These are phyloP conservation scores for Coemansia sp. DNA, from an alignment of 192 early-diverging fungal genomes.

Conservation along the genomic window DNA sequence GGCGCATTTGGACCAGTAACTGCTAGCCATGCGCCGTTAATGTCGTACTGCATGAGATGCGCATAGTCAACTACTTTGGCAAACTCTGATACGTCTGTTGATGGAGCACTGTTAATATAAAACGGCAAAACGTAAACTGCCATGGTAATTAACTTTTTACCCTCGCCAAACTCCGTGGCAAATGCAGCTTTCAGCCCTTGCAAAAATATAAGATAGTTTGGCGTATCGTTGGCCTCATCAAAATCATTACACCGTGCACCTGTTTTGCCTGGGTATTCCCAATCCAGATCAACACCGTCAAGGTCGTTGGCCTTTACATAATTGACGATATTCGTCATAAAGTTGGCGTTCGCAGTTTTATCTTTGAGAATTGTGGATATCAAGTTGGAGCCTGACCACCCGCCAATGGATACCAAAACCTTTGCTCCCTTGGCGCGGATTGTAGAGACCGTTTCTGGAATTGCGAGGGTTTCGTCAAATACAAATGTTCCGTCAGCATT, in stretches of 20 bases:
- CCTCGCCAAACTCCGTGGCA: slow-evolving; percentile 18
- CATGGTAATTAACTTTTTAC: slow-evolving; percentile 61
- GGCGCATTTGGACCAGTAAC: slow-evolving; percentile 65
- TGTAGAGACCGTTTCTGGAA: slow-evolving; percentile 48
- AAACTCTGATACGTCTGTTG: slow-evolving; percentile 59
- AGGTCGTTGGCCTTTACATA: slow-evolving; percentile 56
- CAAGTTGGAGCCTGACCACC: slow-evolving; percentile 70
- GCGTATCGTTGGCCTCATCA: slow-evolving; percentile 60
- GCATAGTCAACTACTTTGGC: slow-evolving; percentile 62
- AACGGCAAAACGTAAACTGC: slow-evolving; percentile 65
- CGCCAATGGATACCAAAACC: slow-evolving; percentile 65
- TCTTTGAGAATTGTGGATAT: slow-evolving; percentile 60
- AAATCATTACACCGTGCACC: slow-evolving; percentile 46
- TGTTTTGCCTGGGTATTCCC: slow-evolving; percentile 64
- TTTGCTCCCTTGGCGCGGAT: slow-evolving; percentile 60
- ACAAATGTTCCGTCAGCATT: slow-evolving; percentile 36
- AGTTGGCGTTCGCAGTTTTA: slow-evolving; percentile 42
- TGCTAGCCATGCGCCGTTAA: slow-evolving; percentile 56
- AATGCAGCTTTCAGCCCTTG: slow-evolving; percentile 51
- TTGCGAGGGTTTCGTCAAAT: slow-evolving; percentile 31
- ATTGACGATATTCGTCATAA: slow-evolving; percentile 62
- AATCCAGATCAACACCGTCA: slow-evolving; percentile 71
- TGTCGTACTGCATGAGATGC: slow-evolving; percentile 74
- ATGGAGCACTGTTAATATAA: slow-evolving; percentile 45
- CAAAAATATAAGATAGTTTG: slow-evolving; percentile 64